Evolutionary conservation across 345 rosid genomes (phyloP).

Genomic region (Syzygium aqueum): DNA sequence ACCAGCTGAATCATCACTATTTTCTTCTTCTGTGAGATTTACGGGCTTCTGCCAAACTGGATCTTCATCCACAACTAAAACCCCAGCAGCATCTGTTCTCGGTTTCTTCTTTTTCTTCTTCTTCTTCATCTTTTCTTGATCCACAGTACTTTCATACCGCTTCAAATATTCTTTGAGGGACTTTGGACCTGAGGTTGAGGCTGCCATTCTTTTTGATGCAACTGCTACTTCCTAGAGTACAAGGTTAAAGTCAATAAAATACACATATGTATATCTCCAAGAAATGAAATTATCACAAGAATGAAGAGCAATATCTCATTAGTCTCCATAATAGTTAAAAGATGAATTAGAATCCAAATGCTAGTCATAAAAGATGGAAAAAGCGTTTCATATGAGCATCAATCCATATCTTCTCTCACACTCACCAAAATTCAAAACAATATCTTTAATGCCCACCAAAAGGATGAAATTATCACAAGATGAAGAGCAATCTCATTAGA

Average conservation of each 20-base stretch:
- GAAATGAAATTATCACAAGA: not conserved
- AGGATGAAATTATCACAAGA: not conserved
- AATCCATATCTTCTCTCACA: not conserved
- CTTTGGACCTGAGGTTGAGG: conserved; percentile 19
- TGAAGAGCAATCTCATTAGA: not conserved
- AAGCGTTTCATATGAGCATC: not conserved
- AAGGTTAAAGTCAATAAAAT: not conserved
- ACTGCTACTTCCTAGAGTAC: not conserved
- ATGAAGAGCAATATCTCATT: not conserved
- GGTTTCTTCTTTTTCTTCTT: conserved; percentile 50
- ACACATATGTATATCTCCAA: not conserved
- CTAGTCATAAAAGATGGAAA: not conserved
- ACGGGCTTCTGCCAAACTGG: conserved; percentile 89
- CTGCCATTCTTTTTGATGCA: conserved; percentile 16
- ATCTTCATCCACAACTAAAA: conserved; percentile 78
- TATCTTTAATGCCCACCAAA: not conserved
- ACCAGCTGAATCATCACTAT: conserved; percentile 68
- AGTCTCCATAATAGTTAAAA: not conserved
- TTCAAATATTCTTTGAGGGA: conserved; percentile 76
- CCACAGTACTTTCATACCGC: conserved; percentile 40
- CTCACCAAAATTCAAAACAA: not conserved
- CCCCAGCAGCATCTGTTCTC: conserved; percentile 34
- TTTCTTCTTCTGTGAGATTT: conserved; percentile 45
- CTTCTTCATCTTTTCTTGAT: conserved; percentile 50
- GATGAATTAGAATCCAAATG: not conserved